phyloP scores from a whole-genome alignment of 495 filamentous ascomycete genomes.

The Aspergillus indologenus region DNA sequence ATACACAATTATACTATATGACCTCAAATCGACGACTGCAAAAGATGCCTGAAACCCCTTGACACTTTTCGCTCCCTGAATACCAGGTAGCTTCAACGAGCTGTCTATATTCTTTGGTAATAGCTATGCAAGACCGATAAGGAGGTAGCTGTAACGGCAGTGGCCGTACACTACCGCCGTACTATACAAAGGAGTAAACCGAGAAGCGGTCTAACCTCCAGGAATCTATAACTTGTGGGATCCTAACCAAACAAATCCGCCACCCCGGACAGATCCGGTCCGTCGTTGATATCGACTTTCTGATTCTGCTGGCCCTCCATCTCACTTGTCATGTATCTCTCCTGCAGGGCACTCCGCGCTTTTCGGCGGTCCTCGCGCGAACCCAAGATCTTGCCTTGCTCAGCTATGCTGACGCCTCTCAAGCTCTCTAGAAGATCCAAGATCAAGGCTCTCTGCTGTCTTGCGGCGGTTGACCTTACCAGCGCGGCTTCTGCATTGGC shows the following conservation, averaged over 20 bases:
- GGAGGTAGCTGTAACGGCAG: conserved; percentile 1
- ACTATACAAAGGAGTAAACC: conserved; percentile 13
- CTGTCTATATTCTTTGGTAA: conserved; percentile 15
- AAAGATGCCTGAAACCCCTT: no score
- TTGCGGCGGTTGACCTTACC: conserved; percentile 59
- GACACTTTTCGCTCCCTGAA: neutral
- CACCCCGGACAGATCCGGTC: conserved; percentile 60
- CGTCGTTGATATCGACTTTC: conserved; percentile 53
- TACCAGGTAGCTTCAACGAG: neutral
- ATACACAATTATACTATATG: neutral
- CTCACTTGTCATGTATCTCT: conserved; percentile 53
- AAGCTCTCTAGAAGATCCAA: conserved; percentile 84
- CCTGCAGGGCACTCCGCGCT: conserved; percentile 48
- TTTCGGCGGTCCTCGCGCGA: conserved; percentile 51
- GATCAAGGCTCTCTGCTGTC: conserved; percentile 78
- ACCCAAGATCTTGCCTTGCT: conserved; percentile 76
- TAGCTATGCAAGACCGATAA: conserved; percentile 2
- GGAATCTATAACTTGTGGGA: neutral
- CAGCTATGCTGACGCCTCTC: conserved; percentile 84
- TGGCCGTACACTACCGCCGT: conserved; percentile 14
- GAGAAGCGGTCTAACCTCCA: neutral
- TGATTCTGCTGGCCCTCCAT: conserved; percentile 45
- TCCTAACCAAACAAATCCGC: conserved; percentile 65
- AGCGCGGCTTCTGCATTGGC: conserved; percentile 49
- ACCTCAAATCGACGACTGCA: neutral